Base-by-base conservation (phyloP, 257 asterid genomes). In the Agastache rugosa region DNA sequence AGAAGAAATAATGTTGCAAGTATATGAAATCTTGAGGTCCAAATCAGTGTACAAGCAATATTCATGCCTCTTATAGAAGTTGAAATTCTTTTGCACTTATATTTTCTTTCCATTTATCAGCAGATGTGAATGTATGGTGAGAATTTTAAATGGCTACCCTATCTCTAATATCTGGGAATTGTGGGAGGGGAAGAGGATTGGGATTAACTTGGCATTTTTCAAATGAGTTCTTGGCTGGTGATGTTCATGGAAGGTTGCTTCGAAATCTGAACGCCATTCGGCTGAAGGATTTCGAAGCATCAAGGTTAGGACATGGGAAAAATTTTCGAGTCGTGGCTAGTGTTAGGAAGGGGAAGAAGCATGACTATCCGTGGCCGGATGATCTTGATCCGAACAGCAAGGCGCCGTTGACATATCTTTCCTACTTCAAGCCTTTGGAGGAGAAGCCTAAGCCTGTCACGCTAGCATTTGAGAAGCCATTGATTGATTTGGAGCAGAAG, bases 381-480 rank as follows among this genome's bases (percentile, higher is more conserved):
- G 75, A 87, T 50, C 31, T 78, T 64, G 84, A 83, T 78, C 90
- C 84, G 4, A 64, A 75, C 58, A 71, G 66, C 69, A 75, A 51
- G 19, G 50, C 63, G 4, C 82, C 86, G 11, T 77, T 85, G 17
- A 22, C 65, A 22, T 78, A 80, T 73, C 83, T 85, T 11, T 82
- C 89, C 10, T 8, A 73, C 77, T 83, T 83, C 75, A 85, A 85
- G 84, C 89, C 85, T 69, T 65, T 83, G 37, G 71, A 73, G 16
- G 84, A 82, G 71, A 85, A 80, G 78, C 87, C 89, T 27, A 85
- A 85, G 27, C 87, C 89, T 8, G 85, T 85, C 37, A 82, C 89
- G 31, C 85, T 85, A n/a, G 87, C 78, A 35, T 85, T 85, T 39
- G 87, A 82, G 85, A 85, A 82, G 85, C 89, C 89, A n/a, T 35